A percentile compares a stretch with the other conserved stretches of the same genome.
Conservation (phyloP, 139 green algal genomes). For the Eudorina sp. region DNA sequence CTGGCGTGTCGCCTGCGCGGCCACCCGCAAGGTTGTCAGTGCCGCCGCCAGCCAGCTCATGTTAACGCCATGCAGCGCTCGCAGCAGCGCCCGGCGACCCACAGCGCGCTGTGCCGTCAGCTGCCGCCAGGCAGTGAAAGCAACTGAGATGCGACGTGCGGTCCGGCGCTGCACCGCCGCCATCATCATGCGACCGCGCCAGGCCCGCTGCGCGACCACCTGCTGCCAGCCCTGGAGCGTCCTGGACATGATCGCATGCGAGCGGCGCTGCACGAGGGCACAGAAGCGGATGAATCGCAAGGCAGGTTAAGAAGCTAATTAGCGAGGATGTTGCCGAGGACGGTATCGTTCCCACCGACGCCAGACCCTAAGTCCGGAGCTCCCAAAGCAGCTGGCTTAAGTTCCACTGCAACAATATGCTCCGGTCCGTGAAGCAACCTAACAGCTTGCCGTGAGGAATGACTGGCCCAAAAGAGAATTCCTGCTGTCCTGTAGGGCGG, state of each 20-base stretch:
- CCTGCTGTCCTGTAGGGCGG: no score
- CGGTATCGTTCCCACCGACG: no score
- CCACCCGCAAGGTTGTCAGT: conserved; percentile 1
- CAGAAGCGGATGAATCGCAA: neutral
- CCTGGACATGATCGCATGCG: conserved; percentile 8
- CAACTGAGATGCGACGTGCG: neutral
- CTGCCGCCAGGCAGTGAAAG: neutral
- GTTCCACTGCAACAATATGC: no score
- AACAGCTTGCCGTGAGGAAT: no score
- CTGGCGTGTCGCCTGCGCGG: neutral
- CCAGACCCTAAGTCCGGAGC: no score
- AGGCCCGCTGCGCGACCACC: neutral
- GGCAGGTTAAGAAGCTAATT: neutral
- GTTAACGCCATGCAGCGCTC: neutral
- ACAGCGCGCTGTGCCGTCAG: neutral
- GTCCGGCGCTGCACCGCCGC: neutral
- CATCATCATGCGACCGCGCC: neutral
- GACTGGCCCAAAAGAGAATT: no score
- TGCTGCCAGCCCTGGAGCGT: conserved; percentile 18
- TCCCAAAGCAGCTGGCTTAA: no score
- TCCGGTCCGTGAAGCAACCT: no score
- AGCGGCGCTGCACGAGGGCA: conserved; percentile 6
- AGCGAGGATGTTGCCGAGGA: no score
- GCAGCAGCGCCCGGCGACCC: conserved; percentile 6
- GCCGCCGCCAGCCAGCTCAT: neutral